Conservation (phyloP, 1,284 basidiomycete genomes). For the Cryptococcus maquisensis region DNA sequence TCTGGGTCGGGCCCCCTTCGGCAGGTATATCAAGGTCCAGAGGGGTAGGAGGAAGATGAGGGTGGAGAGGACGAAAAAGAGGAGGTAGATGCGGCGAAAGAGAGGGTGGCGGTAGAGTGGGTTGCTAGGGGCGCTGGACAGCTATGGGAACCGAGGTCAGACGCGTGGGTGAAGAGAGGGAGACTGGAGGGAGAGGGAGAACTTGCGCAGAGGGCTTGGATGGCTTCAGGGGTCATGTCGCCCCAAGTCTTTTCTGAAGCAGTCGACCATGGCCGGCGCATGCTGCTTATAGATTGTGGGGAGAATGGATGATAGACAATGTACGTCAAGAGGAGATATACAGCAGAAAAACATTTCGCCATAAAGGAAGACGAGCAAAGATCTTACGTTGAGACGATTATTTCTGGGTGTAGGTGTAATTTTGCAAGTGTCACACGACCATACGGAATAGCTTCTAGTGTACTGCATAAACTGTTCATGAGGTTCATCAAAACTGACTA, state of each 20-base stretch:
- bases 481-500: background rate
- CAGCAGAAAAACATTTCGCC: no score
- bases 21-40: slow-evolving; percentile 35
- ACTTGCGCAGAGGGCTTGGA: slow-evolving; percentile 22
- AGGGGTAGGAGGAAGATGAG: slow-evolving; percentile 32
- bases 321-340: no score
- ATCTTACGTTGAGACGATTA: no score
- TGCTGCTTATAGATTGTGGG: no score
- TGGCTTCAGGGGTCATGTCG: slow-evolving; percentile 25
- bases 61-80: slow-evolving; percentile 27
- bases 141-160: slow-evolving; percentile 11
- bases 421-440: background rate
- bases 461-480: no score
- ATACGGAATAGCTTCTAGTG: no score
- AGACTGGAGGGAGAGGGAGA: slow-evolving; percentile 2
- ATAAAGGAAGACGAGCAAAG: no score
- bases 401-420: background rate
- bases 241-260: slow-evolving; percentile 10
- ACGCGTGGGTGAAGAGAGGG: background rate
- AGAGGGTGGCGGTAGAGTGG: slow-evolving; percentile 27
- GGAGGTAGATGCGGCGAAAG: slow-evolving; percentile 34
- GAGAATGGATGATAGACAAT: background rate
- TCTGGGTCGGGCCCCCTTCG: slow-evolving; percentile 27
- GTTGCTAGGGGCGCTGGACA: slow-evolving; percentile 27
- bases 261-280: background rate